Evolutionary conservation across 306 rosid genomes (phyloP), one percentile per base, ranked within the genome.

Genomic region (Psophocarpus tetragonolobus): DNA sequence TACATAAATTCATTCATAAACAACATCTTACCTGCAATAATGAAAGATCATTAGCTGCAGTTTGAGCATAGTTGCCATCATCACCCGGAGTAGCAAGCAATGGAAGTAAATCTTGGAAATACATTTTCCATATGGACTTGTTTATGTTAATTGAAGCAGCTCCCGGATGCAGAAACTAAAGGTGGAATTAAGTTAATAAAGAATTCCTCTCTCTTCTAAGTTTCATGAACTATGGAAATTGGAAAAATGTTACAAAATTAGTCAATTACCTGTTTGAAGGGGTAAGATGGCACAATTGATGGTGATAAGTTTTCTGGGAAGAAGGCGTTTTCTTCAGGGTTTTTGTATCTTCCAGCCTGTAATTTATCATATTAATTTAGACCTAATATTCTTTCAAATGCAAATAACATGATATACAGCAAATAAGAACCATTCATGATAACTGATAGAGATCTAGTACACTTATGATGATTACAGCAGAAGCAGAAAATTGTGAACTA

Each of bases 41-140:
- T 17, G 83, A 83, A 61, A 96, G 97, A 87, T 96, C 99, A 69
- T 82, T 84, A 21, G 94, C 92, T 35, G 98, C 99, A 45, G 99
- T 88, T 77, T 87, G 79, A 4, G 92, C 99, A 78, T 96, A 92
- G 72, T 90, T 91, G 42, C 97, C 99, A 76, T 96, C 97, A 70
- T 91, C 91, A 2, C 98, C 97, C 0, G 88, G 50, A 36, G 63
- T 57, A 68, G 82, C 89, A 54, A 92, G 83, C 74, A 85, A 69
- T 1, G 96, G 97, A 85, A 96, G 91, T 64, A 92, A 30, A 66
- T 88, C 75, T 1, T 86, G 32, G 79, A 92, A 77, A 84, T 96
- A 96, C 18, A 86, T 26, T 47, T 90, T 85, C 98, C 93, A 90
- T 50, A 96, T 88, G 68, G 83, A 81, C 51, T 80, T 85, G 85